A percentile compares a stretch with the other conserved stretches of the same genome.
Conservation (phyloP, 495 filamentous ascomycete species). For the Thermochaetoides thermophila region DNA sequence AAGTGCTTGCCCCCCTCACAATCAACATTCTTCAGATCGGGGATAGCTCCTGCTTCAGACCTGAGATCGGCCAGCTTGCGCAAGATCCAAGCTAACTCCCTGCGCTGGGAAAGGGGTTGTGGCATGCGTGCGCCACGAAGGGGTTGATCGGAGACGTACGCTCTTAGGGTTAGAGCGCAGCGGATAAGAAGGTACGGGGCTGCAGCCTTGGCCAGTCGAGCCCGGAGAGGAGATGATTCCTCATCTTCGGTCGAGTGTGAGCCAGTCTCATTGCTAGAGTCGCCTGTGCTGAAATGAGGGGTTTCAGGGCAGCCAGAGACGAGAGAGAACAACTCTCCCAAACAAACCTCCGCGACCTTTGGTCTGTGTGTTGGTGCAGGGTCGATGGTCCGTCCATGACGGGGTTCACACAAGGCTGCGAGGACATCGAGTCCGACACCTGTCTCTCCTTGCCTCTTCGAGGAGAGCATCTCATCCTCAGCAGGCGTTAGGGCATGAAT, state of each 20-base stretch:
- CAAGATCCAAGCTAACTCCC: slow-evolving; percentile 61
- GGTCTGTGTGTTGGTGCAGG: slow-evolving; percentile 46
- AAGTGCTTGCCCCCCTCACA: slow-evolving; percentile 53
- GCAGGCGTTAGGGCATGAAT: slow-evolving; percentile 54
- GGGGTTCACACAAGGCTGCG: slow-evolving; percentile 45
- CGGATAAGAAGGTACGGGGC: slow-evolving; percentile 78
- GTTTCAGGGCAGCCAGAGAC: too few relatives aligned
- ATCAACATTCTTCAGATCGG: slow-evolving; percentile 42
- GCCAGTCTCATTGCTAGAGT: slow-evolving; percentile 9
- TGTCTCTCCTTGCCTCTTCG: slow-evolving; percentile 2
- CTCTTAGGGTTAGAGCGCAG: slow-evolving; percentile 58
- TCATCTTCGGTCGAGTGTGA: neutral
- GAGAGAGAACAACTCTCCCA: slow-evolving; percentile 70
- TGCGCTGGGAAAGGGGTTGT: slow-evolving; percentile 66
- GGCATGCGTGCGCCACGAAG: slow-evolving; percentile 85
- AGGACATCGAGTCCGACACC: slow-evolving; percentile 37
- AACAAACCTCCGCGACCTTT: slow-evolving; percentile 62
- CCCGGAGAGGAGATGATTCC: slow-evolving; percentile 21
- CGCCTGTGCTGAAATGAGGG: slow-evolving; percentile 29
- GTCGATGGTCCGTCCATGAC: slow-evolving; percentile 56
- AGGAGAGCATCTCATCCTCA: slow-evolving; percentile 40
- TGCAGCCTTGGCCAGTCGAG: slow-evolving; percentile 56
- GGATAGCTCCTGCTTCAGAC: slow-evolving; percentile 58
- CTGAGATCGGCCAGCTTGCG: slow-evolving; percentile 45
- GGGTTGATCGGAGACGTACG: slow-evolving; percentile 85